Conservation (phyloP, 768 basidiomycete genomes). For the Panus rudis region DNA sequence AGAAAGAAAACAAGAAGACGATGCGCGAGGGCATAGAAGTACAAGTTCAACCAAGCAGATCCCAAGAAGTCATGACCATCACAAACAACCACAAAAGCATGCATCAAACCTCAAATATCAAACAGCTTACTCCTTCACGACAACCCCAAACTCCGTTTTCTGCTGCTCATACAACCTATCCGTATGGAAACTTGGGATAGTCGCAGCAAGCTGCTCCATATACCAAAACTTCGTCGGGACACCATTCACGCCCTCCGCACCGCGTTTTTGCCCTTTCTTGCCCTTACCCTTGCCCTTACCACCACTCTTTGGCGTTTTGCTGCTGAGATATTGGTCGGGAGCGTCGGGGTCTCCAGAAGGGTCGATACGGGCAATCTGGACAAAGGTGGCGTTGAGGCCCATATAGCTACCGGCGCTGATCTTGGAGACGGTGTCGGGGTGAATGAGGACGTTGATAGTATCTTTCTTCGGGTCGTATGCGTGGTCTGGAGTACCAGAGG, state of each 20-base stretch:
- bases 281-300: conserved; percentile 7
- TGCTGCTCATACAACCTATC: conserved; percentile 12
- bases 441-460: conserved; percentile 52
- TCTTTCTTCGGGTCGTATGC: conserved; percentile 50
- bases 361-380: conserved; percentile 47
- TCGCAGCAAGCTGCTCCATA: conserved; percentile 45
- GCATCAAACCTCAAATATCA: no score
- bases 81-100: no score
- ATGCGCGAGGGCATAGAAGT: no score
- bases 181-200: conserved; percentile 47
- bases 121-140: no score
- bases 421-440: conserved; percentile 34
- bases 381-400: conserved; percentile 60
- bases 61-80: no score
- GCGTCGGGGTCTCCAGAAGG: conserved; percentile 8
- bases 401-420: conserved; percentile 39
- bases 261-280: conserved; percentile 16
- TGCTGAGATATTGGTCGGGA: no score
- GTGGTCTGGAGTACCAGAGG: conserved; percentile 40
- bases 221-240: conserved; percentile 45
- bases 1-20: no score
- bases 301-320: no score
- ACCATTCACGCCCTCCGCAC: conserved; percentile 15
- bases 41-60: no score
- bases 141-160: no score